A percentile compares a stretch with the other conserved stretches of the same genome.
These are phyloP conservation scores for Debaryomycetaceae sp. DNA, from an alignment of 1,139 yeast species.

Conservation along the genomic window DNA sequence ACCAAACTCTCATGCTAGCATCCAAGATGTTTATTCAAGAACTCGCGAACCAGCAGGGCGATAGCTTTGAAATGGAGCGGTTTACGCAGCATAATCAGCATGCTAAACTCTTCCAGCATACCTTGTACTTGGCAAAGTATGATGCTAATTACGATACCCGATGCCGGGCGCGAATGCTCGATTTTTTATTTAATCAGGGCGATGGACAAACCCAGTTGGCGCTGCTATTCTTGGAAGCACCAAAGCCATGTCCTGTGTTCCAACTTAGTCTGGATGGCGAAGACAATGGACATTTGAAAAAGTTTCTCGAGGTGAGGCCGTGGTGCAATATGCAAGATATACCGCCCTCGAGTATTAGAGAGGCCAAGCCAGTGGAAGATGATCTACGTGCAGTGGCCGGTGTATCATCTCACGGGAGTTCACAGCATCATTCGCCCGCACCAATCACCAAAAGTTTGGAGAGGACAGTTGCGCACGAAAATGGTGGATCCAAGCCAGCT, in stretches of 20 bases:
- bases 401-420: constrained; percentile 3
- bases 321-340: constrained; percentile 26
- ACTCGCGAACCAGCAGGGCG: constrained; percentile 17
- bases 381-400: constrained; percentile 13
- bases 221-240: constrained; percentile 67
- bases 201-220: constrained; percentile 45
- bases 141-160: constrained; percentile 73
- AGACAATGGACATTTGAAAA: constrained; percentile 9
- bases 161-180: constrained; percentile 72
- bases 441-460: constrained; percentile 11
- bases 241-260: constrained; percentile 48
- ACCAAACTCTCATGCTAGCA: constrained; percentile 62
- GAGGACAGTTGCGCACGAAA: constrained; percentile 1
- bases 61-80: constrained; percentile 18
- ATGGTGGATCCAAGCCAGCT: too few relatives aligned
- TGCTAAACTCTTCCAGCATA: constrained; percentile 50
- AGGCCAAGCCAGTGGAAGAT: constrained; percentile 15
- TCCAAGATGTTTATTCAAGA: constrained; percentile 60
- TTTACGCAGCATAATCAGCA: constrained; percentile 17
- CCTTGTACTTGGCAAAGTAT: constrained; percentile 56
- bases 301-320: constrained; percentile 18
- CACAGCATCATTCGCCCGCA: constrained; percentile 1
- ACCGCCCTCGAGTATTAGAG: constrained; percentile 29
- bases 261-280: constrained; percentile 1
- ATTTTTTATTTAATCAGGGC: constrained; percentile 33